Evolutionary conservation across 768 basidiomycete genomes (phyloP).

Genomic region (Sporobolomyces phaffii): DNA sequence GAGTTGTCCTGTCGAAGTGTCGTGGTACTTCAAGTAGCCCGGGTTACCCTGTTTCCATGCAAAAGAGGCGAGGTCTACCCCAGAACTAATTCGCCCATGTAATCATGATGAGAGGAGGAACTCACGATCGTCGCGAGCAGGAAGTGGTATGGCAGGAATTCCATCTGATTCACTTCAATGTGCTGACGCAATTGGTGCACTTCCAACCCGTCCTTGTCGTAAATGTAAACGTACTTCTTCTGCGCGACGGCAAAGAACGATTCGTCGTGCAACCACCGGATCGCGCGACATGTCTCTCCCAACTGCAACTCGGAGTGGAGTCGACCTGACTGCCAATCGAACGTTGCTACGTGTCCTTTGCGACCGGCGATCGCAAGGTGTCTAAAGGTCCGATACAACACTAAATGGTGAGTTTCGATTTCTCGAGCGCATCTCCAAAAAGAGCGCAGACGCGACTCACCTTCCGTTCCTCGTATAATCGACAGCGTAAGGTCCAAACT

Average conservation of each 20-base stretch:
- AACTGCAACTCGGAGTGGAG: slow-evolving; percentile 82
- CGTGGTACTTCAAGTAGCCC: slow-evolving; percentile 92
- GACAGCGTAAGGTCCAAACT: slow-evolving; percentile 69
- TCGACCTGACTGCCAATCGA: slow-evolving; percentile 84
- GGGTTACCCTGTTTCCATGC: slow-evolving; percentile 79
- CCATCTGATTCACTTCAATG: slow-evolving; percentile 80
- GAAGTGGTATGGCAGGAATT: slow-evolving; percentile 95
- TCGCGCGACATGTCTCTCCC: slow-evolving; percentile 82
- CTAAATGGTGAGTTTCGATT: neutral
- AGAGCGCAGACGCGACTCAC: slow-evolving; percentile 49
- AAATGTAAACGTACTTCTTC: slow-evolving; percentile 91
- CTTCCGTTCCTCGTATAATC: slow-evolving; percentile 88
- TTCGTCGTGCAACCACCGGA: slow-evolving; percentile 89
- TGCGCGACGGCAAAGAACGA: slow-evolving; percentile 92
- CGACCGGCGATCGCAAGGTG: slow-evolving; percentile 79
- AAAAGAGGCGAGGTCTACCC: neutral
- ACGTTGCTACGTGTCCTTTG: slow-evolving; percentile 80
- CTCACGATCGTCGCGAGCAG: slow-evolving; percentile 75
- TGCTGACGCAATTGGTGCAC: slow-evolving; percentile 75
- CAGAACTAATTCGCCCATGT: too few species aligned
- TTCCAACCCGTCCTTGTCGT: slow-evolving; percentile 89
- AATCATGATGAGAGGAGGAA: slow-evolving; percentile 38
- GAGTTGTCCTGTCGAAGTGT: slow-evolving; percentile 84
- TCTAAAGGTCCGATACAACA: slow-evolving; percentile 49
- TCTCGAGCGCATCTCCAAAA: neutral